These are phyloP conservation scores for Vigna hirtella DNA, from an alignment of 306 rosid genomes.

Conservation along the genomic window DNA sequence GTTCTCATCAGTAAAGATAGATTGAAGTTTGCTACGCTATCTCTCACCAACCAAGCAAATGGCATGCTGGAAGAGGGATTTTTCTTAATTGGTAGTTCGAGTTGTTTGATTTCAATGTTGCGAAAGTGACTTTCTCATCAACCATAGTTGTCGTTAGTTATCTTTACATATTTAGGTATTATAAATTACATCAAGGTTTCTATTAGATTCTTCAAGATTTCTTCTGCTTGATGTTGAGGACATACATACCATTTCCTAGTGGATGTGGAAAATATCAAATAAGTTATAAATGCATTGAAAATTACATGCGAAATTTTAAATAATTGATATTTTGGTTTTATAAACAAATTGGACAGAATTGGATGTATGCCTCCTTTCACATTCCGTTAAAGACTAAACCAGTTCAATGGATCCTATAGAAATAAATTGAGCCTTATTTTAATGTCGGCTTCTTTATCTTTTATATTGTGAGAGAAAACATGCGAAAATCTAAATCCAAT, in stretches of 20 bases:
- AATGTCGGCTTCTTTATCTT: too few species aligned
- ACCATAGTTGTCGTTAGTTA: background rate
- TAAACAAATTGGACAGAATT: background rate
- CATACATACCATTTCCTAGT: background rate
- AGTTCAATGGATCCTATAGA: too few species aligned
- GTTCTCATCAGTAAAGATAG: too few species aligned
- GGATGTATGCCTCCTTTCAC: background rate
- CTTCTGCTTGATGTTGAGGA: background rate
- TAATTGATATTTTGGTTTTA: too few species aligned
- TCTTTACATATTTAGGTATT: background rate
- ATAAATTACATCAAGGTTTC: background rate
- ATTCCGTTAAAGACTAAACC: background rate
- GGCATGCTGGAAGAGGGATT: too few species aligned
- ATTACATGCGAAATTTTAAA: too few species aligned
- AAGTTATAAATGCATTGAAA: background rate
- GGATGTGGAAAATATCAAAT: slow-evolving; percentile 4
- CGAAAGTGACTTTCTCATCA: background rate
- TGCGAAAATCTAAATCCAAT: too few species aligned
- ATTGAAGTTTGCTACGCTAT: too few species aligned
- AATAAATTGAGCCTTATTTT: too few species aligned
- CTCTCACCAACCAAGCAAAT: too few species aligned
- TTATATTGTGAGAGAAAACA: too few species aligned
- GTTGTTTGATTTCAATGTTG: background rate
- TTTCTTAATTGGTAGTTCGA: background rate
- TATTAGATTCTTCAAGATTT: too few species aligned